Percentiles rank a stretch among this genome's conserved stretches.
Conservation (phyloP, 345 rosid genomes). For the Geranium rotundifolium region DNA sequence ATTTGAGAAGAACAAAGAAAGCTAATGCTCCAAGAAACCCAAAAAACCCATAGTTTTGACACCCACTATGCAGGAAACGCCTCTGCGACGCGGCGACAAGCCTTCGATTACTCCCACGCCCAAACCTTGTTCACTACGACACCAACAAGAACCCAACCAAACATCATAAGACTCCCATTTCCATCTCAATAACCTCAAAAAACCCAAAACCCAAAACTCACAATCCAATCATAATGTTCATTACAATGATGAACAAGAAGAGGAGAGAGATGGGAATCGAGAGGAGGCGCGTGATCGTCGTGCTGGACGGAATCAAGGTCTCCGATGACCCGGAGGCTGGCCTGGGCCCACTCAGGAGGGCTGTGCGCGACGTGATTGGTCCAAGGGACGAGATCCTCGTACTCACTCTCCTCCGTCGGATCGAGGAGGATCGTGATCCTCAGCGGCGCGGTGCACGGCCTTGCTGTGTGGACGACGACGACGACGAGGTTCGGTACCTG, state of each 20-base stretch:
- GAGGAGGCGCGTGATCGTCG: conserved; percentile 13
- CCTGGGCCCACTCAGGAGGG: neutral
- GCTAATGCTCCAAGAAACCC: neutral
- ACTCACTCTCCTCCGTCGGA: conserved; percentile 17
- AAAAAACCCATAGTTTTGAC: neutral
- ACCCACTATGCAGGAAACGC: neutral
- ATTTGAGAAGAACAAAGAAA: neutral
- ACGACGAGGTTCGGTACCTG: neutral
- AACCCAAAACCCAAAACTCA: neutral
- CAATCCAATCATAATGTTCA: neutral
- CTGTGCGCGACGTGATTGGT: neutral
- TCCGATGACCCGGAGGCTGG: neutral
- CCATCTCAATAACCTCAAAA: neutral
- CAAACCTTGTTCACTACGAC: neutral
- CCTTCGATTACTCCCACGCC: neutral
- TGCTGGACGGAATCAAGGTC: conserved; percentile 22
- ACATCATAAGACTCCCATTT: neutral
- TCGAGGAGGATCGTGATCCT: neutral
- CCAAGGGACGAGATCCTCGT: conserved; percentile 28
- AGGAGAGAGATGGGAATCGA: conserved; percentile 16
- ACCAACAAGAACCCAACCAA: neutral
- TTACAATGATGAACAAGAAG: conserved; percentile 10
- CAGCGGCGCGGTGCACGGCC: neutral
- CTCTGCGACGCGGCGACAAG: conserved; percentile 1
- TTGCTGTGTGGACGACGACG: neutral